phyloP scores from a whole-genome alignment of 257 asterid species.

The Fraxinus quadrangulata region DNA sequence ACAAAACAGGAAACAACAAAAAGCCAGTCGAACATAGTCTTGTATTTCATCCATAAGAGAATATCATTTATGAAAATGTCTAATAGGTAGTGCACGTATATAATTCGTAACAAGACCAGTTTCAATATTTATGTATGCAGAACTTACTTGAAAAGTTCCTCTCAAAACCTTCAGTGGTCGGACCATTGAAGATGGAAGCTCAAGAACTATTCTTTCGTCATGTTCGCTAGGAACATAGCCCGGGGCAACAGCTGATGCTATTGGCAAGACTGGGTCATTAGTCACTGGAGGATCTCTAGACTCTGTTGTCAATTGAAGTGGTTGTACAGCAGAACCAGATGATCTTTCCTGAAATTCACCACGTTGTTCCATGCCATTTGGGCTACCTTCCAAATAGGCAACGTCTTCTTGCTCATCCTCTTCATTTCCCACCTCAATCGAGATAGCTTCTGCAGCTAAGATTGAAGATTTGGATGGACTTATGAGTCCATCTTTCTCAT shows the following conservation, averaged over 20 bases:
- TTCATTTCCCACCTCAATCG: constrained; percentile 63
- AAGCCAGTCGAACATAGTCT: constrained; percentile 16
- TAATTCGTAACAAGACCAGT: not conserved
- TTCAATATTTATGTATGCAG: constrained; percentile 20
- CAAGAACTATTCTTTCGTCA: constrained; percentile 89
- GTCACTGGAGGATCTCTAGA: constrained; percentile 43
- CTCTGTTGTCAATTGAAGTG: constrained; percentile 38
- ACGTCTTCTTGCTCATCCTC: constrained; percentile 78
- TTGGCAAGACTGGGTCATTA: constrained; percentile 54
- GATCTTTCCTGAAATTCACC: constrained; percentile 44
- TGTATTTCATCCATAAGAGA: constrained; percentile 4
- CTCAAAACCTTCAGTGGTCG: constrained; percentile 78
- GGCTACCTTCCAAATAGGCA: constrained; percentile 45
- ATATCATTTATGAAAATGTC: no score
- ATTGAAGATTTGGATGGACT: constrained; percentile 85
- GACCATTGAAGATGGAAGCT: constrained; percentile 92
- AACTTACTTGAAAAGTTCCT: constrained; percentile 95
- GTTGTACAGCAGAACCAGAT: constrained; percentile 56
- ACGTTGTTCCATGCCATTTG: constrained; percentile 39
- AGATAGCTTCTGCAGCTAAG: constrained; percentile 86
- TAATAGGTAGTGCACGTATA: not conserved
- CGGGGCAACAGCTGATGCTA: constrained; percentile 63
- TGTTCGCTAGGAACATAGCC: constrained; percentile 92
- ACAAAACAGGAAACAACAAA: constrained; percentile 7
- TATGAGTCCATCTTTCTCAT: constrained; percentile 48